A percentile compares a stretch with the other conserved stretches of the same genome.
Conservation (phyloP, 768 basidiomycete genomes). For the Austroboletus eburneus region DNA sequence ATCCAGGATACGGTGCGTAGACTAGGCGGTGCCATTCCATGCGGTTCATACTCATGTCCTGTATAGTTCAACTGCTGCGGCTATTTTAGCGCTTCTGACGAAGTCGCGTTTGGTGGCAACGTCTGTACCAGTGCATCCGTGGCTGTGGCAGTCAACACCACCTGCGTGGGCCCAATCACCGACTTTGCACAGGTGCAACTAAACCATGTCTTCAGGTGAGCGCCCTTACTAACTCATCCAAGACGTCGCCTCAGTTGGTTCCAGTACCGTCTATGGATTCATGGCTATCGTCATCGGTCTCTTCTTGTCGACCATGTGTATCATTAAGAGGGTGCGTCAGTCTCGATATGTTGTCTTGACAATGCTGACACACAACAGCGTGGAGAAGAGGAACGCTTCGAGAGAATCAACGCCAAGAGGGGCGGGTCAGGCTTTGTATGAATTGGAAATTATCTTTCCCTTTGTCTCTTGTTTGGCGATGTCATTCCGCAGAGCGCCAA, state of each 20-base stretch:
- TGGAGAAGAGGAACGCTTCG: slow-evolving; percentile 78
- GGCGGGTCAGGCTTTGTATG: slow-evolving; percentile 85
- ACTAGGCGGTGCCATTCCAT: not conserved
- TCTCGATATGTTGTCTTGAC: not conserved
- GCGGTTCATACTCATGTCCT: not conserved
- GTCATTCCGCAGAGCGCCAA: slow-evolving; percentile 1
- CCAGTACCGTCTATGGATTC: slow-evolving; percentile 71
- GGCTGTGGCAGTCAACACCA: slow-evolving; percentile 38
- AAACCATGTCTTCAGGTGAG: slow-evolving; percentile 81
- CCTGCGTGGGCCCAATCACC: slow-evolving; percentile 73
- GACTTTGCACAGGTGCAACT: slow-evolving; percentile 65
- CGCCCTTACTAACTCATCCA: not conserved
- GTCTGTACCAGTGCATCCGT: slow-evolving; percentile 50
- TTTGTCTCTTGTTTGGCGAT: not conserved
- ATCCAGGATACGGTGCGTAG: slow-evolving; percentile 70
- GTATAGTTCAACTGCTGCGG: slow-evolving; percentile 79
- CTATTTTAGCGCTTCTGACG: slow-evolving; percentile 67
- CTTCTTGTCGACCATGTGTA: slow-evolving; percentile 77
- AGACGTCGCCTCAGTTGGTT: not conserved
- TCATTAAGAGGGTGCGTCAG: slow-evolving; percentile 69
- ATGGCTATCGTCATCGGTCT: slow-evolving; percentile 75
- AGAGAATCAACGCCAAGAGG: slow-evolving; percentile 84
- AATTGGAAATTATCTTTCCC: slow-evolving; percentile 15
- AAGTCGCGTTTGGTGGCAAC: slow-evolving; percentile 53
- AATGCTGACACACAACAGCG: slow-evolving; percentile 43